These are phyloP conservation scores for Auxenochlorella protothecoides DNA, from an alignment of 139 green algal genomes.

Conservation along the genomic window DNA sequence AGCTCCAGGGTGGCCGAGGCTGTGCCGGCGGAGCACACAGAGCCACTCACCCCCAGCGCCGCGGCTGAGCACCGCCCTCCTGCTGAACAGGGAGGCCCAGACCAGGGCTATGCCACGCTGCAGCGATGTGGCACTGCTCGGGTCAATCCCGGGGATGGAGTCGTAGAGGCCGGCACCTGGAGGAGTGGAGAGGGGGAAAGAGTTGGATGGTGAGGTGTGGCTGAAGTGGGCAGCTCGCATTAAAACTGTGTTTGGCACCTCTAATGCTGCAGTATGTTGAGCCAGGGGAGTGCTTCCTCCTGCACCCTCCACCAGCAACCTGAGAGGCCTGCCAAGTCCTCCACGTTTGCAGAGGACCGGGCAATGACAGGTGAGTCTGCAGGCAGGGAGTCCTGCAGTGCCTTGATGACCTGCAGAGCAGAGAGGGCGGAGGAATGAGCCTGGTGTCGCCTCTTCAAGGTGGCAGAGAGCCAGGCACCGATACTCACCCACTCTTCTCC, in stretches of 20 bases:
- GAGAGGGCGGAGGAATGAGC: not conserved
- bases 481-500: too few relatives aligned
- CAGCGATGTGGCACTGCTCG: conserved; percentile 34
- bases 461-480: too few relatives aligned
- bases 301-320: conserved; percentile 3
- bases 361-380: conserved; percentile 35
- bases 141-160: conserved; percentile 59
- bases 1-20: too few relatives aligned
- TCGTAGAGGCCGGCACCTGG: conserved; percentile 90
- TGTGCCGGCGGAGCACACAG: too few relatives aligned
- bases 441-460: too few relatives aligned
- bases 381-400: too few relatives aligned
- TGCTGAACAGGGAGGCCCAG: conserved; percentile 86
- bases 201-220: not conserved
- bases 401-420: not conserved
- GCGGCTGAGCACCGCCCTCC: conserved; percentile 72
- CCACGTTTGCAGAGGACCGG: conserved; percentile 85
- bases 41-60: conserved; percentile 20
- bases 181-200: not conserved
- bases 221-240: too few relatives aligned
- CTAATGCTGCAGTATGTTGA: not conserved
- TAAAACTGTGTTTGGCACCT: too few relatives aligned
- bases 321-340: conserved; percentile 75
- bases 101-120: conserved; percentile 52
- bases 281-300: not conserved